Evolutionary conservation across 768 basidiomycete species (phyloP), one percentile per base, ranked within the genome.

Genomic region (Amanita subjunquillea): DNA sequence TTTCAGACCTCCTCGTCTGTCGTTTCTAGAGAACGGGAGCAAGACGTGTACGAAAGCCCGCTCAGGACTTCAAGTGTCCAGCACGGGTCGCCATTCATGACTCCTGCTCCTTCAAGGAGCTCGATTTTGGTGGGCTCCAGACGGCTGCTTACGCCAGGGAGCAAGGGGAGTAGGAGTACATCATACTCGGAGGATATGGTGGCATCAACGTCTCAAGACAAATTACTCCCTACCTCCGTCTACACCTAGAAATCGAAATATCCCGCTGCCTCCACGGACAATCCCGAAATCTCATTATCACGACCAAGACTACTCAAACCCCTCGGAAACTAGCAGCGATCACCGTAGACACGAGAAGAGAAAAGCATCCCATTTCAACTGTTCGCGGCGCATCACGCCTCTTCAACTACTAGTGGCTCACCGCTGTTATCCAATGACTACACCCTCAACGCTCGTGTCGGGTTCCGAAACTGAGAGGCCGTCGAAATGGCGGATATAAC

Each of bases 111-210:
- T 22, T 15, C 29, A 5, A 45, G 45, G 23, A 56, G 53, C 5
- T 65, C 73, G 0, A 71, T 41, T 39, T 20, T 30, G 2, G 10
- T 27, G n/a, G 36, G 51, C 15, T 12, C 72, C 7, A 74, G 84
- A 40, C 72, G 81, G 39, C 61, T 84, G 39, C 78, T 82, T 56
- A 70, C 77, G 0, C 79, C 2, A 70, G 81, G 38, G 80, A 83
- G 38, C 75, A 77, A 37, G 69, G 77, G 22, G 76, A 78, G 34
- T 44, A 53, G 23, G 10, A 43, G 43, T 10, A 34, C 40, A 22
- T 22, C 23, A 13, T 25, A 15, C 45, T 51, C 56, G 6, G 47
- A 42, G 30, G 59, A 59, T 4, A 59, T 74, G 53, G 57, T 64
- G n/a, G 62, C 70, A 3, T 61, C 68, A 3, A 69, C 73, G 59